These are phyloP conservation scores for Xerocomellus chrysenteron DNA, from an alignment of 768 basidiomycete species.

Conservation along the genomic window DNA sequence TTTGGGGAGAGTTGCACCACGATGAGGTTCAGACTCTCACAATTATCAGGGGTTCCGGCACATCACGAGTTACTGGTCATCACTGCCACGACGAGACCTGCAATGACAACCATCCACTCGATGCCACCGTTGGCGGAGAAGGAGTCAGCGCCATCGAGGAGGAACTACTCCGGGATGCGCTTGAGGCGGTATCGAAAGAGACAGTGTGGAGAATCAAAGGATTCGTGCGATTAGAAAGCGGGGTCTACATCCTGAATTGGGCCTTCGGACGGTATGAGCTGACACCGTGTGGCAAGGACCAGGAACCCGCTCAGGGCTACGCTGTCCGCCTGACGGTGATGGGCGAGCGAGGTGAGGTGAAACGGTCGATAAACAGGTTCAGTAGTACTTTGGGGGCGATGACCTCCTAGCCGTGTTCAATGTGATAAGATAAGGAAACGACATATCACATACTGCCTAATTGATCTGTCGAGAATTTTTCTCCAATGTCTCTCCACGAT, in stretches of 20 bases:
- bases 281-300: constrained; percentile 37
- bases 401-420: constrained; percentile 22
- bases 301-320: constrained; percentile 26
- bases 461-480: constrained; percentile 8
- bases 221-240: constrained; percentile 56
- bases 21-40: constrained; percentile 87
- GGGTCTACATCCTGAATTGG: constrained; percentile 78
- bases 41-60: constrained; percentile 46
- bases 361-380: constrained; percentile 53
- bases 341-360: constrained; percentile 86
- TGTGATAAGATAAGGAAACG: constrained; percentile 15
- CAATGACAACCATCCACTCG: neutral
- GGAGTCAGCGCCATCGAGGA: constrained; percentile 35
- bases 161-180: constrained; percentile 43
- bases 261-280: constrained; percentile 87
- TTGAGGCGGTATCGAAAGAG: constrained; percentile 61
- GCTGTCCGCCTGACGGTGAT: constrained; percentile 77
- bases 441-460: constrained; percentile 9
- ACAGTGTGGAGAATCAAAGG: constrained; percentile 84
- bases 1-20: constrained; percentile 46
- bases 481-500: constrained; percentile 22
- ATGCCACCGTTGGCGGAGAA: neutral
- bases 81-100: constrained; percentile 17
- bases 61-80: constrained; percentile 14
- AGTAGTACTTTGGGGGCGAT: constrained; percentile 43